Evolutionary conservation across 2,329 filamentous ascomycete genomes (phyloP), one percentile per base, ranked within the genome.

Genomic region (Fonsecaea pedrosoi): DNA sequence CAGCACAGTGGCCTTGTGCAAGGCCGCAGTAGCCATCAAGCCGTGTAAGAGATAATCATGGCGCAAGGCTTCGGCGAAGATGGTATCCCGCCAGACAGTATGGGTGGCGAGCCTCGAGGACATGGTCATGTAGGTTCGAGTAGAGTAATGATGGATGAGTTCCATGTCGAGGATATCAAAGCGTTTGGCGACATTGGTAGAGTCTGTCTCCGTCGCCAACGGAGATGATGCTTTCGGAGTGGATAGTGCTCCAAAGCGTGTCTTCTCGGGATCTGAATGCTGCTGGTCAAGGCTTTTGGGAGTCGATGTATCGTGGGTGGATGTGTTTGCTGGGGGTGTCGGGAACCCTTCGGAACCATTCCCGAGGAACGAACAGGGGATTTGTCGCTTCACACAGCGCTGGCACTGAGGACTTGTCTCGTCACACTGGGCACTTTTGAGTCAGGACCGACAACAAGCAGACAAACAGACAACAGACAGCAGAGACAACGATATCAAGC

Each of bases 131-230:
- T 78, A 77, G 4, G 78, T 80, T 10, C 75, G 75, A 69, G 79
- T 80, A 32, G 81, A 76, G 70, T 81, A 82, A 56, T 79, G 73
- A 65, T 84, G 79, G 53, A 80, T 75, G 25, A 83, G 70, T 63
- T 83, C 82, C 8, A 83, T 72, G 38, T 79, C 80, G n/a, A 78
- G 71, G n/a, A 79, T 61, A 56, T 75, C 67, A 55, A 73, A 70
- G 6, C 55, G 56, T 42, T 68, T 69, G 64, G 32, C 60, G 37
- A 30, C 58, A 35, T 15, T 50, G 12, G 25, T 35, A 3, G 32
- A 18, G 7, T 65, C 55, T 63, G 25, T 25, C 18, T 37, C 58
- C 30, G 66, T 42, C 25, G 37, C 45, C 25, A 63, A 37, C 32
- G 61, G 35, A 4, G 62, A 58, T 18, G 61, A 63, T 13, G 63